These are phyloP conservation scores for Tolypocladium capitatum DNA, from an alignment of 2,329 filamentous ascomycete species.

Conservation along the genomic window DNA sequence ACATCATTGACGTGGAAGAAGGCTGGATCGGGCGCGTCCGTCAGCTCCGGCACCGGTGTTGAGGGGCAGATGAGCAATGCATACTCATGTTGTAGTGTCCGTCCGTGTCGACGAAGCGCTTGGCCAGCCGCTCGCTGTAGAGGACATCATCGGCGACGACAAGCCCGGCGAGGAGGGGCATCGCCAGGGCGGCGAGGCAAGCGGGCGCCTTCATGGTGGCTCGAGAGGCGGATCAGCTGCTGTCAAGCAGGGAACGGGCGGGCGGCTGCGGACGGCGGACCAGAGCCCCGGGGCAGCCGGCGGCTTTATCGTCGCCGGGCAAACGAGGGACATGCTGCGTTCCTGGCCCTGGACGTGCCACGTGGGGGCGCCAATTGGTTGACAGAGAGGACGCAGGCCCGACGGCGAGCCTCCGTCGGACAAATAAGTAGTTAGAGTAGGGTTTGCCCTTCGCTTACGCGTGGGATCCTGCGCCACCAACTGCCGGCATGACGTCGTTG, in stretches of 20 bases:
- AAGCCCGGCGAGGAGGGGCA: not conserved
- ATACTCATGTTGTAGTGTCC: not conserved
- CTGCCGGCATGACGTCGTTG: no score
- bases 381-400: no score
- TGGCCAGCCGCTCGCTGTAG: not conserved
- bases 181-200: not conserved
- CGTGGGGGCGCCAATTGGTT: no score
- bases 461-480: no score
- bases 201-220: not conserved
- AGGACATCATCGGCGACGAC: not conserved
- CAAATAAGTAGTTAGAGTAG: no score
- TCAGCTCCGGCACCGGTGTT: not conserved
- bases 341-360: no score
- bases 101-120: not conserved
- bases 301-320: no score
- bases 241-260: not conserved
- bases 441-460: no score
- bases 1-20: slow-evolving; percentile 62
- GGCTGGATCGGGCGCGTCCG: slow-evolving; percentile 15
- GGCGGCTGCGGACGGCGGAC: no score
- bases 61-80: not conserved
- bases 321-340: no score
- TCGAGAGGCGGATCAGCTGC: not conserved
- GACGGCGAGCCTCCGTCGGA: no score
- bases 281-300: no score